Conservation (phyloP, 2,329 filamentous ascomycete species). For the Aspergillus neoniger region DNA sequence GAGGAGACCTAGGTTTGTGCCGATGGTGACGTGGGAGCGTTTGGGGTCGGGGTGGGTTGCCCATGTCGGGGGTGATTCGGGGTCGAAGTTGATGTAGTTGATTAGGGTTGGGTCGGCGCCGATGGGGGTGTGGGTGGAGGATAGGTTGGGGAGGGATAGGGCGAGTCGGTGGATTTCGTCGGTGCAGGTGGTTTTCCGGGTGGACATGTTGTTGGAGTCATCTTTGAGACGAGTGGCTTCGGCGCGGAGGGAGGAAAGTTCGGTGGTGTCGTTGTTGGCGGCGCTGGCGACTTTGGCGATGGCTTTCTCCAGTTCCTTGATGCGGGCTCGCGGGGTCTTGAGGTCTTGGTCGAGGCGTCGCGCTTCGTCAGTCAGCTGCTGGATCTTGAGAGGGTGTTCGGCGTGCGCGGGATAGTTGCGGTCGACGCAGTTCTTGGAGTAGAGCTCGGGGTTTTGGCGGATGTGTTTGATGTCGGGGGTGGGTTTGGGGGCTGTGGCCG, state of each 20-base stretch:
- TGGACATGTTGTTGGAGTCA: conserved; percentile 34
- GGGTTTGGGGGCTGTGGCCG: conserved; percentile 75
- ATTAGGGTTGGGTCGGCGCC: conserved; percentile 67
- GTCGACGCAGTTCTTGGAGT: conserved; percentile 79
- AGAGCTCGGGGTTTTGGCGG: conserved; percentile 76
- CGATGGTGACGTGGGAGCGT: conserved; percentile 84
- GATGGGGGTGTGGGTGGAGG: conserved; percentile 71
- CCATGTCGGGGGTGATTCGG: conserved; percentile 42
- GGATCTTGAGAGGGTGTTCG: conserved; percentile 55
- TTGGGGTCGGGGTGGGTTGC: conserved; percentile 26
- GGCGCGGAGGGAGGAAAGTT: conserved; percentile 32
- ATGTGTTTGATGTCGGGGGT: conserved; percentile 86
- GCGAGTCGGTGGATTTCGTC: conserved; percentile 73
- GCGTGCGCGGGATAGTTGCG: conserved; percentile 72
- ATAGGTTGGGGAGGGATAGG: conserved; percentile 81
- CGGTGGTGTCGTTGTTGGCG: conserved; percentile 12
- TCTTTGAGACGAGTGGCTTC: conserved; percentile 45
- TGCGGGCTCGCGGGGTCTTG: conserved; percentile 42
- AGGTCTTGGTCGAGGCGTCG: conserved; percentile 43
- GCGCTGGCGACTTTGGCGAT: conserved; percentile 39
- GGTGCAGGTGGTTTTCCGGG: conserved; percentile 37
- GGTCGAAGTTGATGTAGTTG: conserved; percentile 76
- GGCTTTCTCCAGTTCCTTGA: conserved; percentile 48
- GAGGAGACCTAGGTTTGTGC: conserved; percentile 79
- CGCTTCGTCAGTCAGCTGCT: conserved; percentile 43